Conservation (phyloP, 805 yeast genomes). For the Ogataea minuta region DNA sequence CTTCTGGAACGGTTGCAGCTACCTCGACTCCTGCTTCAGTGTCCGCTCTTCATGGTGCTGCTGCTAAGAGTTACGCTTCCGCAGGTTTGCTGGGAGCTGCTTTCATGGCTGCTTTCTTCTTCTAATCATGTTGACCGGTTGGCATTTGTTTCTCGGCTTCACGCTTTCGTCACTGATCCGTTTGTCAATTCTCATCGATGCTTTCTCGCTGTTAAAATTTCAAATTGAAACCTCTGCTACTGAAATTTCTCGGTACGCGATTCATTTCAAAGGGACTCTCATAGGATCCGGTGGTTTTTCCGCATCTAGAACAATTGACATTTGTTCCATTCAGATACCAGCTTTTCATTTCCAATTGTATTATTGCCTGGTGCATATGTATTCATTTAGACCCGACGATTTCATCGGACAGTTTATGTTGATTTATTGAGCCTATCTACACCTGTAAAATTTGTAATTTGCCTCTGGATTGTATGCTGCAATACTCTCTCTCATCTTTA, state of each 20-base stretch:
- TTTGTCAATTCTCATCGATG: neutral
- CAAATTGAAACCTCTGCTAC: constrained; percentile 1
- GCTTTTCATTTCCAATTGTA: constrained; percentile 12
- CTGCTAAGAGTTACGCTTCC: constrained; percentile 23
- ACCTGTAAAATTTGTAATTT: too few species aligned
- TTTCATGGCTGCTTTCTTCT: constrained; percentile 25
- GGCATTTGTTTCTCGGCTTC: neutral
- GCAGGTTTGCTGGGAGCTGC: constrained; percentile 28
- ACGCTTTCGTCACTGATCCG: neutral
- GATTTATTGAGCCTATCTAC: too few species aligned
- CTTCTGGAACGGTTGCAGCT: constrained; percentile 1
- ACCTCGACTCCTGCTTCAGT: constrained; percentile 11
- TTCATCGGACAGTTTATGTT: constrained; percentile 11
- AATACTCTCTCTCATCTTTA: too few species aligned
- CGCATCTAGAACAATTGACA: neutral
- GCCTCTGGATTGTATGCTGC: too few species aligned
- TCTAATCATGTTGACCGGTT: constrained; percentile 11
- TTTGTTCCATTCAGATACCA: constrained; percentile 14
- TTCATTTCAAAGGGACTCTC: constrained; percentile 1
- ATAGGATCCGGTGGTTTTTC: constrained; percentile 3
- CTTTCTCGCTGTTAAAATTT: constrained; percentile 7
- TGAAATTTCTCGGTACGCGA: constrained; percentile 10
- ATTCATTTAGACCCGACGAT: constrained; percentile 16
- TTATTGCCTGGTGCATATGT: constrained; percentile 15
- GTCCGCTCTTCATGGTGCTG: constrained; percentile 23